Evolutionary conservation across 176 grass and related monocot species (phyloP).

Genomic region (bread wheat (Triticum aestivum)): DNA sequence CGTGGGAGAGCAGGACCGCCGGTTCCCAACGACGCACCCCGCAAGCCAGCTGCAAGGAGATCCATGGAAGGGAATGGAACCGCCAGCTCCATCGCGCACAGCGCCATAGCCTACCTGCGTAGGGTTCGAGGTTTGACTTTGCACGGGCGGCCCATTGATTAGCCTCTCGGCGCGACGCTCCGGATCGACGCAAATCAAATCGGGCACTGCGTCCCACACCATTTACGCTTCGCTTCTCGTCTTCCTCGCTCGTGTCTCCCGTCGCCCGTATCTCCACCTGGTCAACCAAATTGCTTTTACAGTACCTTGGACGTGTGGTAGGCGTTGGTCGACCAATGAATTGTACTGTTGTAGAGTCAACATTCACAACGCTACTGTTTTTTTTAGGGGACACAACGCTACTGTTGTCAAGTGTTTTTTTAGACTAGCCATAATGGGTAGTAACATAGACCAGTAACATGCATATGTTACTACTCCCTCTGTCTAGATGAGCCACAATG

Average conservation of each 20-base stretch:
- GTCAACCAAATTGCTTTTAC: slow-evolving; percentile 26
- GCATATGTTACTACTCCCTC: no score
- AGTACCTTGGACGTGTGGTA: neutral
- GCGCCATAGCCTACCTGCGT: neutral
- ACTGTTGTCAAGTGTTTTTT: neutral
- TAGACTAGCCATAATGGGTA: no score
- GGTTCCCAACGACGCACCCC: neutral
- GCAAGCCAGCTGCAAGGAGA: neutral
- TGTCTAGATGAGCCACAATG: no score
- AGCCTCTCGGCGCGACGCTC: neutral
- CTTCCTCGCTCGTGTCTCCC: slow-evolving; percentile 50
- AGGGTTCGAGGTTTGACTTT: neutral
- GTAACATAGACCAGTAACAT: no score
- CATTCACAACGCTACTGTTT: neutral
- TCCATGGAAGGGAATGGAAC: neutral
- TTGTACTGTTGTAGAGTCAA: neutral
- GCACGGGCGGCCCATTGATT: neutral
- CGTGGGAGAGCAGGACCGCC: neutral
- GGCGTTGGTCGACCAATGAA: neutral
- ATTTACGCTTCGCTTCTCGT: slow-evolving; percentile 43
- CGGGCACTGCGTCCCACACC: neutral
- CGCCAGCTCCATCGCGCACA: neutral
- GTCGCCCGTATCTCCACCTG: neutral
- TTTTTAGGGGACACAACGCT: no score
- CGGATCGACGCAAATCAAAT: neutral